Conservation (phyloP, 148 eudicot genomes). For the Dianthus caryophyllus region DNA sequence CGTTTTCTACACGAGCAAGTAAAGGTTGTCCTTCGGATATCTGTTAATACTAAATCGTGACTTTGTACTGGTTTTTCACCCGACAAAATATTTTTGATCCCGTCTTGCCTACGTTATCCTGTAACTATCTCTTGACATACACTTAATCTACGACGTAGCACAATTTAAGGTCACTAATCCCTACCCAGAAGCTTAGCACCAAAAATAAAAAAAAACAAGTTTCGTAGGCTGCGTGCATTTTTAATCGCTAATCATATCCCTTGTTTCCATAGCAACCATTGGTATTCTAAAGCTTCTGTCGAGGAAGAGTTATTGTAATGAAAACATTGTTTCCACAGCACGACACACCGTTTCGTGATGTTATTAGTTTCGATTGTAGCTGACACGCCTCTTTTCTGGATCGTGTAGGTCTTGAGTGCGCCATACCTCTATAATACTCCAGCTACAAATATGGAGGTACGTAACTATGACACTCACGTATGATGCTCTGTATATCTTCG, state of each 20-base stretch:
- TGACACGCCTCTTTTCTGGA: conserved; percentile 4
- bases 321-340: background rate
- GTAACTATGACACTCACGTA: conserved; percentile 2
- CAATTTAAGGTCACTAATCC: background rate
- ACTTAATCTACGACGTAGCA: background rate
- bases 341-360: no score
- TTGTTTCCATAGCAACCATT: no score
- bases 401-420: conserved; percentile 73
- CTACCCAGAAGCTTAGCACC: background rate
- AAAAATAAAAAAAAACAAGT: no score
- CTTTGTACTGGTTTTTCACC: background rate
- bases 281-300: no score
- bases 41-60: background rate
- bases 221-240: background rate
- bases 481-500: background rate
- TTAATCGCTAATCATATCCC: no score
- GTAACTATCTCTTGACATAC: background rate
- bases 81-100: background rate
- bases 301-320: no score
- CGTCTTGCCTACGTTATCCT: background rate
- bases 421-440: conserved; percentile 62
- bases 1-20: conserved; percentile 86
- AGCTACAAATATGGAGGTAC: conserved; percentile 42
- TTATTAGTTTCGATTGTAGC: conserved; percentile 8
- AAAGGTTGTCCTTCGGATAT: conserved; percentile 38